A percentile compares a stretch with the other conserved stretches of the same genome.
phyloP scores from a whole-genome alignment of 1,284 basidiomycete species.

The Austroboletus olivaceoglutinosus region DNA sequence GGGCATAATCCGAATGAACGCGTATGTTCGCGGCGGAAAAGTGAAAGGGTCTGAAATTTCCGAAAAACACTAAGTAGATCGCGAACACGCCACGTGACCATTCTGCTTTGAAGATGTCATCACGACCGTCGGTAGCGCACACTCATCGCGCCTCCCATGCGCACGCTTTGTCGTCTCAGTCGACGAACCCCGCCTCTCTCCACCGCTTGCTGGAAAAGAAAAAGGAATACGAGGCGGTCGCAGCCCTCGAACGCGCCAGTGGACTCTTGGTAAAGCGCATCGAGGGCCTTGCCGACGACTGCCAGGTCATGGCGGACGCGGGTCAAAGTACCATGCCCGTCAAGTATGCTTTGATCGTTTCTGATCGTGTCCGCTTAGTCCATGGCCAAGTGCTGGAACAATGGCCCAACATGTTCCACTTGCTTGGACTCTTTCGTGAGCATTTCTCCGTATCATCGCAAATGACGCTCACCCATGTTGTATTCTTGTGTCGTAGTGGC shows the following conservation, averaged over 20 bases:
- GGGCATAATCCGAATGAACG: constrained; percentile 17
- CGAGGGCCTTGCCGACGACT: constrained; percentile 66
- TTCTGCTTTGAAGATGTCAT: neutral
- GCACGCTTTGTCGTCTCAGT: constrained; percentile 35
- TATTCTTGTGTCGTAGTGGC: constrained; percentile 19
- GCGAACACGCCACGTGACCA: constrained; percentile 25
- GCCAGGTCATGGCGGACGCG: constrained; percentile 71
- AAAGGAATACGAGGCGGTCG: constrained; percentile 74
- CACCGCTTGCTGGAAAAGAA: constrained; percentile 70
- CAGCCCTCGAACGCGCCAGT: constrained; percentile 64
- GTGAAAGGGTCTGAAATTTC: neutral
- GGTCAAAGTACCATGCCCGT: constrained; percentile 52
- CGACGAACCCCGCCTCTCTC: constrained; percentile 46
- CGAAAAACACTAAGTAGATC: too few species aligned
- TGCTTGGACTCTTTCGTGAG: constrained; percentile 65
- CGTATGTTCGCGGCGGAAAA: too few species aligned
- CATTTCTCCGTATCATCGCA: neutral
- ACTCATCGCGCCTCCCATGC: constrained; percentile 49
- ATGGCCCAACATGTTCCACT: constrained; percentile 80
- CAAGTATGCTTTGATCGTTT: neutral
- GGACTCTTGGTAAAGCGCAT: constrained; percentile 63
- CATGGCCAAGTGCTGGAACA: constrained; percentile 75
- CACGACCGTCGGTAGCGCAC: constrained; percentile 54
- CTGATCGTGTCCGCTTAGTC: constrained; percentile 40
- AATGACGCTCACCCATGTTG: neutral